These are phyloP conservation scores for Leccinum idahoense DNA, from an alignment of 1,284 basidiomycete species.

Conservation along the genomic window DNA sequence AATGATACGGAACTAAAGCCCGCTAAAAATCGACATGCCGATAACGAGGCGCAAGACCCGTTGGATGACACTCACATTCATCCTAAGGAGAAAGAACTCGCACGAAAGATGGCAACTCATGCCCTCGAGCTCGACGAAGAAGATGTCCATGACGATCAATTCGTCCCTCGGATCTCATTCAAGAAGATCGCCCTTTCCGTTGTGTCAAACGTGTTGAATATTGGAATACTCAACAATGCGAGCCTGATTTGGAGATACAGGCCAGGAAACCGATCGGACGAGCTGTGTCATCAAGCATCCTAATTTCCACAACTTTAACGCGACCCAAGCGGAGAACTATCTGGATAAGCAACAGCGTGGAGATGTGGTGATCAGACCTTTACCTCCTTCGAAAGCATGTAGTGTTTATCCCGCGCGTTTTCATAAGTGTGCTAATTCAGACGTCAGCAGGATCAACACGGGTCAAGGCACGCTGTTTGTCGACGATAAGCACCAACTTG, in stretches of 20 bases:
- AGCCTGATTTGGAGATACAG: slow-evolving; percentile 71
- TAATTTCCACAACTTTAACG: slow-evolving; percentile 96
- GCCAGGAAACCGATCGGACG: slow-evolving; percentile 72
- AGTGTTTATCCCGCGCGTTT: slow-evolving; percentile 1
- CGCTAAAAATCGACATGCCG: slow-evolving; percentile 63
- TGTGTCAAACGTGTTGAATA: slow-evolving; percentile 56
- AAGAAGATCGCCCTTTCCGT: slow-evolving; percentile 63
- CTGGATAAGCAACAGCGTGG: slow-evolving; percentile 89
- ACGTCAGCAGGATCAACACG: slow-evolving; percentile 86
- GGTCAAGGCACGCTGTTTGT: slow-evolving; percentile 76
- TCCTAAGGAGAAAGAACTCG: slow-evolving; percentile 96
- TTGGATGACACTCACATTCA: slow-evolving; percentile 96
- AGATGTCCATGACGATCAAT: slow-evolving; percentile 87
- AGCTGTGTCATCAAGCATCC: slow-evolving; percentile 96
- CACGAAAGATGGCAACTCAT: slow-evolving; percentile 98
- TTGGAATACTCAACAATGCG: slow-evolving; percentile 66
- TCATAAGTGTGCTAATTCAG: slow-evolving; percentile 36
- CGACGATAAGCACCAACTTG: slow-evolving; percentile 63
- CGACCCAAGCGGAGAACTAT: slow-evolving; percentile 84
- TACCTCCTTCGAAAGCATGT: slow-evolving; percentile 72
- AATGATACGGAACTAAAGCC: slow-evolving; percentile 62
- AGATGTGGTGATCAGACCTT: slow-evolving; percentile 94
- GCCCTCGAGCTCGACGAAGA: slow-evolving; percentile 94
- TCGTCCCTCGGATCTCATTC: slow-evolving; percentile 62
- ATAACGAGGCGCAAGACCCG: slow-evolving; percentile 78